Evolutionary conservation across 768 basidiomycete genomes (phyloP), one percentile per base, ranked within the genome.

Genomic region (Suillus bovinus): DNA sequence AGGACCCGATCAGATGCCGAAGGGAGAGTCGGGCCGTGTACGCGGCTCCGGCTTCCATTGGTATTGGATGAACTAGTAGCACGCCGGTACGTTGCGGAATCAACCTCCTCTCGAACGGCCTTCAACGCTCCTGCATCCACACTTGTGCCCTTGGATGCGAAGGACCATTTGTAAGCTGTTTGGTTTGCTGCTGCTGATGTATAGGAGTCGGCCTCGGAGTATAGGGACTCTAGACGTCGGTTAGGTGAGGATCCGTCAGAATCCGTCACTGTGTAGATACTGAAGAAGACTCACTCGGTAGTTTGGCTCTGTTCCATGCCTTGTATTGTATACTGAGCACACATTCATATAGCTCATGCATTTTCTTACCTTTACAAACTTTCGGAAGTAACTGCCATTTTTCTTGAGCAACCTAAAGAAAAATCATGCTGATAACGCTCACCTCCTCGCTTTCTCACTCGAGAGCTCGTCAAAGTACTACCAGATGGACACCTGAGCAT

Each of bases 401-500:
- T 57, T 57, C 57, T 69, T 71, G 59, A 56, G 55, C 38, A 38
- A 59, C 47, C 72, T 79, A 67, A 63, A 42, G 66, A 63, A 59
- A 62, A 33, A 59, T 47, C 31, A n/a, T 52, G 11, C 31, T 33
- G 24, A 58, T 62, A 49, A 50, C 22, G 67, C 84, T 72, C 71
- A 90, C 86, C 86, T 90, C 67, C 91, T 83, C 4, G 94, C 88
- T 71, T 82, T 88, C 34, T 95, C 93, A 31, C 92, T 86, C 20
- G 88, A 87, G 61, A 97, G 80, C 63, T 94, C 89, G 68, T 94
- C 90, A 68, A 96, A 89, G 71, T 94, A 94, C 92, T 94, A 54
- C 50, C 60, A 62, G 17, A 34, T 31, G 49, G 55, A 31, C 24
- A 36, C 33, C 22, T 31, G 17, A 10, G n/a, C 10, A 24, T 60